Conservation (phyloP, 768 basidiomycete genomes). For the Agrocybe chaxingu region DNA sequence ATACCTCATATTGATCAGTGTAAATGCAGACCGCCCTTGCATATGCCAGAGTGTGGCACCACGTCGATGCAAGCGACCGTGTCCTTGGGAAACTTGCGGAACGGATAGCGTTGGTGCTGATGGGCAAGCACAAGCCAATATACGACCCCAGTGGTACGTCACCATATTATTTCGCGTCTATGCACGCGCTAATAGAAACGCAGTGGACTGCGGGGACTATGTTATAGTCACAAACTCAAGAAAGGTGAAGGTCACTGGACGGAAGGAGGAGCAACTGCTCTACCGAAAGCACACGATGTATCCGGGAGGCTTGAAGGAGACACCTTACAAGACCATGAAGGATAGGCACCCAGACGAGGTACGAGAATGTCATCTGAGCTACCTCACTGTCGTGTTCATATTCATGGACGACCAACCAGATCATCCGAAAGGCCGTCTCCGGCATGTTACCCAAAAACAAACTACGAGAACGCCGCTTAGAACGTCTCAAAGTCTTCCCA, state of each 20-base stretch:
- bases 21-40: constrained; percentile 82
- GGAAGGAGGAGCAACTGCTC: constrained; percentile 81
- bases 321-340: constrained; percentile 82
- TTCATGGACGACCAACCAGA: constrained; percentile 51
- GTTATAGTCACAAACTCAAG: constrained; percentile 91
- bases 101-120: constrained; percentile 90
- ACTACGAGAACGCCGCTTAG: constrained; percentile 83
- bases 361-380: constrained; percentile 21
- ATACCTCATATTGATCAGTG: background rate
- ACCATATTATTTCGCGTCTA: background rate
- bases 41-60: constrained; percentile 95
- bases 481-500: constrained; percentile 85
- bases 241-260: constrained; percentile 82
- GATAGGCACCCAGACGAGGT: constrained; percentile 87
- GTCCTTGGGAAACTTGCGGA: constrained; percentile 94
- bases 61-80: constrained; percentile 86
- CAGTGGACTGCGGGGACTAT: constrained; percentile 98
- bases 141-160: constrained; percentile 85
- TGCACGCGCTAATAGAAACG: background rate
- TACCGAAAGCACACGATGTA: constrained; percentile 92
- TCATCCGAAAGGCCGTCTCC: constrained; percentile 92
- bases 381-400: background rate
- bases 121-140: constrained; percentile 99
- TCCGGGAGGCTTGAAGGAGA: constrained; percentile 92
- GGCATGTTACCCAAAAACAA: constrained; percentile 99